Conservation (phyloP, 345 rosid species). For the Eucalyptus tenuipes region DNA sequence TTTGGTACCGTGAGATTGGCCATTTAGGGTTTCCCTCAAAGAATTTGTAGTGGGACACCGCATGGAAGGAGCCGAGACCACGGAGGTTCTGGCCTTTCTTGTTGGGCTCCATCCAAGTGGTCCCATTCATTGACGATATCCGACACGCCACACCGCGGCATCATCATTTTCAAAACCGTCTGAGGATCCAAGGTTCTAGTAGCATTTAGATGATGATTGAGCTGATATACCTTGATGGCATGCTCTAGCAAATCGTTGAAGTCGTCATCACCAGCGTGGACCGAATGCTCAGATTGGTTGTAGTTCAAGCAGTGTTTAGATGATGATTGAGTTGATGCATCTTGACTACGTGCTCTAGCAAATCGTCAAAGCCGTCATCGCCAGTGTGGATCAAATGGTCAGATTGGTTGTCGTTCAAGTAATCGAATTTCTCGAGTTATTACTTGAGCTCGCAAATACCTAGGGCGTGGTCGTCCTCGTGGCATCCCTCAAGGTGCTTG, state of each 20-base stretch:
- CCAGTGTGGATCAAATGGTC: too few relatives aligned
- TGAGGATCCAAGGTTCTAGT: constrained; percentile 15
- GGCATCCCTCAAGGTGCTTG: constrained; percentile 13
- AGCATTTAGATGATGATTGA: neutral
- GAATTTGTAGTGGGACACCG: constrained; percentile 8
- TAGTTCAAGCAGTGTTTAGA: too few relatives aligned
- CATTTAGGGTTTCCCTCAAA: constrained; percentile 7
- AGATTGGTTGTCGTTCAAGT: neutral
- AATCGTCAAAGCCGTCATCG: too few relatives aligned
- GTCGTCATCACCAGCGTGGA: neutral
- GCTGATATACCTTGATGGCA: constrained; percentile 17
- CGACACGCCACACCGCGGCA: constrained; percentile 21
- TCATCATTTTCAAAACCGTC: constrained; percentile 4
- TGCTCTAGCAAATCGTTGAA: constrained; percentile 12
- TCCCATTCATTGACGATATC: constrained; percentile 21
- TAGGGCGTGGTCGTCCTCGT: constrained; percentile 11
- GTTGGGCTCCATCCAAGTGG: constrained; percentile 5
- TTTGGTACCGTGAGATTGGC: neutral
- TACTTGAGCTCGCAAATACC: constrained; percentile 14
- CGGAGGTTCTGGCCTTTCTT: neutral
- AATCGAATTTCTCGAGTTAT: constrained; percentile 15
- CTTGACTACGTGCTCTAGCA: too few relatives aligned
- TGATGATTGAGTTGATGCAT: too few relatives aligned
- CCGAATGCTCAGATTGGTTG: neutral
- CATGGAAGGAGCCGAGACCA: neutral